These are phyloP conservation scores for Haplosporangium sp. DNA, from an alignment of 371 early-diverging fungal species.

Conservation along the genomic window DNA sequence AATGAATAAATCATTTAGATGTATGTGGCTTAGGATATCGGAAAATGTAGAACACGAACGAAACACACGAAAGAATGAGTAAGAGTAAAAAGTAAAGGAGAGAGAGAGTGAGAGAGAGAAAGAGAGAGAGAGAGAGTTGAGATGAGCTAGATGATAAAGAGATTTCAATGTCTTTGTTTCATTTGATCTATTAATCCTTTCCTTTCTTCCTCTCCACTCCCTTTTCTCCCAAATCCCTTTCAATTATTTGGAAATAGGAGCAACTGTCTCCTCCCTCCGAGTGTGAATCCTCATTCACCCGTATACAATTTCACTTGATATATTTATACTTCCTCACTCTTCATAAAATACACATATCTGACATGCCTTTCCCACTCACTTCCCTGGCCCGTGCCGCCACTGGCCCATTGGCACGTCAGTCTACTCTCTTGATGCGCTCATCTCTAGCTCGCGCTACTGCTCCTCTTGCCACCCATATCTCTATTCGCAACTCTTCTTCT, in stretches of 20 bases:
- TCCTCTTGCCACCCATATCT: constrained; percentile 35
- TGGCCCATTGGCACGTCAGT: constrained; percentile 32
- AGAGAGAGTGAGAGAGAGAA: no score
- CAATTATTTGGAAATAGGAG: constrained; percentile 6
- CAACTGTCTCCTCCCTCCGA: constrained; percentile 1
- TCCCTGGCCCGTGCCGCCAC: constrained; percentile 31
- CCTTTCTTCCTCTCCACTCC: neutral
- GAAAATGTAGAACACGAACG: no score
- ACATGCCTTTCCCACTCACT: constrained; percentile 46
- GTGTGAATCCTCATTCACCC: neutral
- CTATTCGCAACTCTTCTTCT: constrained; percentile 29
- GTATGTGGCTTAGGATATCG: no score
- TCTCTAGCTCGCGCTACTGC: constrained; percentile 31
- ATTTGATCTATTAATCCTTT: neutral
- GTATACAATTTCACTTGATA: neutral
- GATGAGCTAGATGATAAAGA: neutral
- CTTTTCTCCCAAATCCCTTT: neutral
- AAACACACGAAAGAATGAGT: no score
- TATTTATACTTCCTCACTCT: constrained; percentile 8
- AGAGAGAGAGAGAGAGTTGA: no score
- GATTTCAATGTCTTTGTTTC: neutral
- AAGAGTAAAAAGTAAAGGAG: no score
- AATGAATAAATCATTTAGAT: no score
- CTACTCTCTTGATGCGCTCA: constrained; percentile 39
- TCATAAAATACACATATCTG: neutral